Conservation (phyloP, 2,329 filamentous ascomycete genomes). For the Verticillium nonalfalfae region DNA sequence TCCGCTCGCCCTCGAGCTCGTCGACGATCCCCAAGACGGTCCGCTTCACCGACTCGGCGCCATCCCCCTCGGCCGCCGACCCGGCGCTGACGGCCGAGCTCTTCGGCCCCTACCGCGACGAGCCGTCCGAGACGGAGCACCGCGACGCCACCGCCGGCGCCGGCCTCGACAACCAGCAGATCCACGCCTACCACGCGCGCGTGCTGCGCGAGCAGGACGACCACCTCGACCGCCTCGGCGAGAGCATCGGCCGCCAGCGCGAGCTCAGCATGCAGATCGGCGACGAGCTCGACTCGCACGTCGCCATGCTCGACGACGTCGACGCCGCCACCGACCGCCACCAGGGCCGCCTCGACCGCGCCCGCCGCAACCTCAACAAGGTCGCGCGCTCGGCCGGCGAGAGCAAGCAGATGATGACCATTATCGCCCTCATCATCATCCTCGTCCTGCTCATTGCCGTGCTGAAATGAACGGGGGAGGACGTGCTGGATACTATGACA, state of each 20-base stretch:
- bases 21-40: constrained; percentile 61
- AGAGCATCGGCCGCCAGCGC: constrained; percentile 79
- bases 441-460: constrained; percentile 78
- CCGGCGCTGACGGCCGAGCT: constrained; percentile 37
- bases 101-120: constrained; percentile 62
- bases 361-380: constrained; percentile 62
- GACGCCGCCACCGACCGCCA: constrained; percentile 80
- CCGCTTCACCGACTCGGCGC: constrained; percentile 66
- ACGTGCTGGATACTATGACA: constrained; percentile 3
- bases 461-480: constrained; percentile 58
- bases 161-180: constrained; percentile 70
- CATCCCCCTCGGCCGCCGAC: constrained; percentile 26
- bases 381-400: constrained; percentile 72
- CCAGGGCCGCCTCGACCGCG: constrained; percentile 67
- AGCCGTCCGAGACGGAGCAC: constrained; percentile 47
- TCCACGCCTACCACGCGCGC: constrained; percentile 76
- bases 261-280: constrained; percentile 95
- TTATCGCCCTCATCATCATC: constrained; percentile 76
- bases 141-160: constrained; percentile 56
- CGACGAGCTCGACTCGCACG: constrained; percentile 88
- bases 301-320: constrained; percentile 82
- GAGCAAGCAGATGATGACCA: constrained; percentile 79
- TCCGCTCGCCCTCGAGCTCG: constrained; percentile 23
- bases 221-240: constrained; percentile 83
- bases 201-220: constrained; percentile 87